phyloP scores from a whole-genome alignment of 345 rosid species.

The Eucalyptus erythrocorys region DNA sequence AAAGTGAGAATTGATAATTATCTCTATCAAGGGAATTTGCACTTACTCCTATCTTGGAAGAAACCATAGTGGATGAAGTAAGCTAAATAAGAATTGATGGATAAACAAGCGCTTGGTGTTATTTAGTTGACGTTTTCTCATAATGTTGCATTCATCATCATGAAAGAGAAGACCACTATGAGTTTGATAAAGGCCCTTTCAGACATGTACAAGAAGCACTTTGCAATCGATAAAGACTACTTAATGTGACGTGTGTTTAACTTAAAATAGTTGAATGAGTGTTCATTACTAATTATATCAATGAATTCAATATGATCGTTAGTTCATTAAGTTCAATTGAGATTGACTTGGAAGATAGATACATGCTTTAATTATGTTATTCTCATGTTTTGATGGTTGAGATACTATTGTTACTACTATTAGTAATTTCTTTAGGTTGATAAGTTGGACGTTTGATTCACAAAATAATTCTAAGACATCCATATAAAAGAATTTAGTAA shows the following conservation, averaged over 20 bases:
- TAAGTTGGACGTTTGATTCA: neutral
- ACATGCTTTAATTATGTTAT: neutral
- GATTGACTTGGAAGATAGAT: neutral
- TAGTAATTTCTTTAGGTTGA: too few relatives aligned
- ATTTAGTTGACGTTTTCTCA: neutral
- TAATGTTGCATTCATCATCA: fast-evolving
- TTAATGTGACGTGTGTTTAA: fast-evolving
- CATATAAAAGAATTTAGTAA: too few relatives aligned
- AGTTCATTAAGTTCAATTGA: neutral
- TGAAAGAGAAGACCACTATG: neutral
- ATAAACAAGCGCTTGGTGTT: neutral
- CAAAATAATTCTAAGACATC: neutral
- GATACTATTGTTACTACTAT: neutral
- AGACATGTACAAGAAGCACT: neutral
- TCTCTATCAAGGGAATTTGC: too few relatives aligned
- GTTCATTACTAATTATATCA: neutral
- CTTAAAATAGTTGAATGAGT: neutral
- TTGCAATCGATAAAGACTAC: neutral
- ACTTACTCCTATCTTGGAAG: fast-evolving
- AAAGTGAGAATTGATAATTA: neutral
- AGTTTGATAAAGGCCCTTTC: neutral
- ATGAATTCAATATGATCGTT: neutral
- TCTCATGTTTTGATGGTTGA: too few relatives aligned
- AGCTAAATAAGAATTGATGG: neutral
- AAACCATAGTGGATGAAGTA: neutral